Evolutionary conservation across 2,329 filamentous ascomycete genomes (phyloP).

Genomic region (Sporothrix brasiliensis): DNA sequence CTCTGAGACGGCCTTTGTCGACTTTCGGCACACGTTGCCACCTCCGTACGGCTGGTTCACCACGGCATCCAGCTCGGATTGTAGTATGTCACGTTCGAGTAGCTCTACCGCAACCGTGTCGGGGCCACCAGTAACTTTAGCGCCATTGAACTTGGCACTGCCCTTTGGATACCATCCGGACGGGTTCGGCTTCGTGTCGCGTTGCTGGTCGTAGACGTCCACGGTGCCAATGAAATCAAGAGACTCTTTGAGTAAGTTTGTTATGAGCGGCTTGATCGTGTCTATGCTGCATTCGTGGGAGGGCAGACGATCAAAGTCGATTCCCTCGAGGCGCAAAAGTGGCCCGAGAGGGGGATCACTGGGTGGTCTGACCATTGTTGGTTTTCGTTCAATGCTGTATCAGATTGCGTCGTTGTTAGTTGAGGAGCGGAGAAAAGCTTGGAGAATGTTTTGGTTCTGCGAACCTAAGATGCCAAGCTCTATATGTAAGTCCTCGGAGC

Average conservation of each 20-base stretch:
- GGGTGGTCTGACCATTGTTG: conserved; percentile 6
- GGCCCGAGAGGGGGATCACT: conserved; percentile 46
- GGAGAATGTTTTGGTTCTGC: background rate
- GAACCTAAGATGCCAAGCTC: conserved; percentile 13
- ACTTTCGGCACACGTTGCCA: background rate
- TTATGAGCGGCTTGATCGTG: conserved; percentile 56
- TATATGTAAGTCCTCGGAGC: conserved; percentile 13
- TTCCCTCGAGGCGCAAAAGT: conserved; percentile 58
- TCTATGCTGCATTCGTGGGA: conserved; percentile 45
- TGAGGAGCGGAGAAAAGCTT: background rate
- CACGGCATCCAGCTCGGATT: conserved; percentile 34
- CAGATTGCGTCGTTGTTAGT: background rate
- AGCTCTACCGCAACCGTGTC: conserved; percentile 57
- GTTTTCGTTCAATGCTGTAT: background rate
- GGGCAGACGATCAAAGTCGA: conserved; percentile 54
- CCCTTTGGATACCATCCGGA: conserved; percentile 46
- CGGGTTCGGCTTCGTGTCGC: background rate
- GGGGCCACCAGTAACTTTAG: conserved; percentile 38
- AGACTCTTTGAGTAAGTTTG: conserved; percentile 59
- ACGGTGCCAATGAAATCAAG: conserved; percentile 59
- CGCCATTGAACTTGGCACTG: conserved; percentile 49
- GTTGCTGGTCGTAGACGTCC: conserved; percentile 31
- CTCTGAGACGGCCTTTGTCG: conserved; percentile 46
- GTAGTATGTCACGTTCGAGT: conserved; percentile 54
- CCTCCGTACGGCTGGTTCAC: conserved; percentile 18